These are phyloP conservation scores for Hyphodiscus hymeniophilus DNA, from an alignment of 495 filamentous ascomycete species.

Conservation along the genomic window DNA sequence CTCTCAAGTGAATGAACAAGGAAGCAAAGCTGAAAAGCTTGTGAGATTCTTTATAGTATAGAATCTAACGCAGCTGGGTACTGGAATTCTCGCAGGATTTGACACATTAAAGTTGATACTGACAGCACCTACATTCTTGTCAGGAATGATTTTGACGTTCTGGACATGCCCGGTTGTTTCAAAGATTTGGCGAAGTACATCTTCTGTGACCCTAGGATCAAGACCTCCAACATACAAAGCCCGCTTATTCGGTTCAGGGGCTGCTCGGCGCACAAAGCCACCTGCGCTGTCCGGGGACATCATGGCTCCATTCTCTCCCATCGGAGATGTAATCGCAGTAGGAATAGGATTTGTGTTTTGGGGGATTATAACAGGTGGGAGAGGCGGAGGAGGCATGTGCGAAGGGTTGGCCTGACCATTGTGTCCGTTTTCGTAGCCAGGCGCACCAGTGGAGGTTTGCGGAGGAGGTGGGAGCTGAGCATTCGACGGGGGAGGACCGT, in stretches of 20 bases:
- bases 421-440: slow-evolving; percentile 58
- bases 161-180: slow-evolving; percentile 97
- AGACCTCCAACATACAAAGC: slow-evolving; percentile 94
- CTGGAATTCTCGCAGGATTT: slow-evolving; percentile 17
- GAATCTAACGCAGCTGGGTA: slow-evolving; percentile 13
- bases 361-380: slow-evolving; percentile 82
- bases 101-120: slow-evolving; percentile 25
- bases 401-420: slow-evolving; percentile 53
- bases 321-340: slow-evolving; percentile 82
- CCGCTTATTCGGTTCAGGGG: slow-evolving; percentile 97
- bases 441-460: slow-evolving; percentile 57
- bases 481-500: slow-evolving; percentile 42
- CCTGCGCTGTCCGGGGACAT: slow-evolving; percentile 76
- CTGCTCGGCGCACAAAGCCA: slow-evolving; percentile 81
- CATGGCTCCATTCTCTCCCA: slow-evolving; percentile 57
- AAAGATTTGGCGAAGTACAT: slow-evolving; percentile 95
- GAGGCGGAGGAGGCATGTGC: slow-evolving; percentile 91
- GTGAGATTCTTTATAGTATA: slow-evolving; percentile 12
- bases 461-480: slow-evolving; percentile 58
- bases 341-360: slow-evolving; percentile 96
- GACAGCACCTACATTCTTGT: slow-evolving; percentile 80
- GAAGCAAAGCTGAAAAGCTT: slow-evolving; percentile 6
- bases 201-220: slow-evolving; percentile 92
- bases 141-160: slow-evolving; percentile 98
- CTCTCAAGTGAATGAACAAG: not conserved